Conservation (phyloP, 2,329 filamentous ascomycete genomes). For the Aspergillus caelatus region DNA sequence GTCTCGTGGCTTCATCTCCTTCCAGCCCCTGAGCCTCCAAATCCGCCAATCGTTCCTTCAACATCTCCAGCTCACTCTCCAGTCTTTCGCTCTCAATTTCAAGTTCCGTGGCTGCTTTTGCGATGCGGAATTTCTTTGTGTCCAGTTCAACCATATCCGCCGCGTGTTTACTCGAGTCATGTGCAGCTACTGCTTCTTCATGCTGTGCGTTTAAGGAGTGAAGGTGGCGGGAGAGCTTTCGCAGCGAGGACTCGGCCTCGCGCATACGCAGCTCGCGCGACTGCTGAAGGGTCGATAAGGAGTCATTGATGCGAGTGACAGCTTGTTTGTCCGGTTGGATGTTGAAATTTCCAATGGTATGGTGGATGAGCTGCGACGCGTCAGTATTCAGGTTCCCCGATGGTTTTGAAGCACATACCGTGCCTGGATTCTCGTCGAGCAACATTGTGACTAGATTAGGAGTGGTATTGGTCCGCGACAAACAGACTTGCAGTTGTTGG, state of each 20-base stretch:
- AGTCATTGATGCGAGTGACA: conserved; percentile 80
- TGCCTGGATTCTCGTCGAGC: conserved; percentile 89
- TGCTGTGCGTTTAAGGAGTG: conserved; percentile 75
- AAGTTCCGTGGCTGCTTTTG: conserved; percentile 85
- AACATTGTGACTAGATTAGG: conserved; percentile 66
- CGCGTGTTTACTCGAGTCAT: conserved; percentile 79
- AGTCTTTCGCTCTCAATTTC: conserved; percentile 96
- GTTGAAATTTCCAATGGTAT: conserved; percentile 94
- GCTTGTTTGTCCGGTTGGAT: conserved; percentile 84
- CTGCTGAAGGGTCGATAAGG: conserved; percentile 78
- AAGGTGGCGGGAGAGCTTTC: conserved; percentile 74
- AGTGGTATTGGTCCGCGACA: background rate
- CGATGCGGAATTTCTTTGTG: conserved; percentile 89
- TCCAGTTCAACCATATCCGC: conserved; percentile 83
- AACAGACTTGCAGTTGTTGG: background rate
- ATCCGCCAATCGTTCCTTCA: conserved; percentile 75
- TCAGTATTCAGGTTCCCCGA: conserved; percentile 9
- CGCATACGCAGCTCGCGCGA: conserved; percentile 77
- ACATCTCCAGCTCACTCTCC: conserved; percentile 72
- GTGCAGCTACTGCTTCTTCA: conserved; percentile 71
- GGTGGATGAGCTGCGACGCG: conserved; percentile 72
- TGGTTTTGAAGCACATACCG: conserved; percentile 56
- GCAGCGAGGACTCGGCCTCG: conserved; percentile 68
- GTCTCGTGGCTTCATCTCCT: conserved; percentile 59
- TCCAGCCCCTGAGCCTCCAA: conserved; percentile 86